Evolutionary conservation across 139 green algal species (phyloP), one percentile per base, ranked within the genome.

Genomic region (Chlorella sp.): DNA sequence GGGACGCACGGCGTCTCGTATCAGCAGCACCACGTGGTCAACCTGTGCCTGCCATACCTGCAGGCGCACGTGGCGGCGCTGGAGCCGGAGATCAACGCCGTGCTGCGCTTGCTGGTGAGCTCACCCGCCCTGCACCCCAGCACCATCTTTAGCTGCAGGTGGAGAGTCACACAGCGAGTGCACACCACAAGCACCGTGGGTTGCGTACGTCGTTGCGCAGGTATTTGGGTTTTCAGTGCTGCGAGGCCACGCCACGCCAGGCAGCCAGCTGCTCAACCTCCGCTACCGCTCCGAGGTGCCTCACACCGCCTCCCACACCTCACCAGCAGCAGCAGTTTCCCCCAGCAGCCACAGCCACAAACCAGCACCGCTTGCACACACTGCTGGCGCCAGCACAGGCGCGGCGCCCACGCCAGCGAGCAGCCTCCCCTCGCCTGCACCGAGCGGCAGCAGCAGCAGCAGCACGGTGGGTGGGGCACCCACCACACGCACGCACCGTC

Each of bases 261-360:
- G 92, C 73, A 92, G 80, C 34, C 77, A 87, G 26, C 83, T 97
- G 22, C 93, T 97, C 86, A 97, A 97, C 75, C 77, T 97, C 70
- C 74, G 92, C 1, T 96, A 90, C 73, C 77, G 92, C 0, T 72
- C 94, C 60, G 90, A 96, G 70, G 29, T n/a, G n/a, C n/a, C n/a
- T n/a, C n/a, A n/a, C n/a, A n/a, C n/a, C n/a, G n/a, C n/a, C n/a
- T n/a, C n/a, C n/a, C n/a, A n/a, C n/a, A n/a, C n/a, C n/a, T n/a
- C n/a, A n/a, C n/a, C n/a, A n/a, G n/a, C n/a, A n/a, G n/a, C n/a
- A n/a, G n/a, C n/a, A n/a, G n/a, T n/a, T n/a, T n/a, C n/a, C n/a
- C n/a, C n/a, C n/a, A n/a, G n/a, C 14, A 5, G 67, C 6, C 67
- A 23, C 3, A 69, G 31, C n/a, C 6, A 5, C 51, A 72, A 34